Percentiles rank a stretch among this genome's conserved stretches.
Evolutionary conservation across 345 rosid genomes (phyloP).

Genomic region (Sapria himalayana): DNA sequence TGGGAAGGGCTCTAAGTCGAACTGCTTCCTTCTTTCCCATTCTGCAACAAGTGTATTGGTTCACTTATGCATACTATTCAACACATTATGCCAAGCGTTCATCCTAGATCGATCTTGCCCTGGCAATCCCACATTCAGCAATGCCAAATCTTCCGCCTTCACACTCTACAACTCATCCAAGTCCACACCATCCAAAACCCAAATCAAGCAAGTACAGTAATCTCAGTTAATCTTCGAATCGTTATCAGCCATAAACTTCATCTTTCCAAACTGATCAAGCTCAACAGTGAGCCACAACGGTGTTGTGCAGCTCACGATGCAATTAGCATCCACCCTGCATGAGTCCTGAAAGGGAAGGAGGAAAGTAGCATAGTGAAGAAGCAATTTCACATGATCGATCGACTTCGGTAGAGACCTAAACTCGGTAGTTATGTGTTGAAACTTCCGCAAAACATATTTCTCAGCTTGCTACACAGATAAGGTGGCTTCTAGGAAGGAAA

Average conservation of each 20-base stretch:
- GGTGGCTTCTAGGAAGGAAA: no score
- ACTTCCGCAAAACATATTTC: no score
- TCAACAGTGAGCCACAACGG: constrained; percentile 70
- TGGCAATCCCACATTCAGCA: constrained; percentile 39
- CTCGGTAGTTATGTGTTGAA: constrained; percentile 34
- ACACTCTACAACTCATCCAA: constrained; percentile 59
- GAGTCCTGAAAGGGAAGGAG: constrained; percentile 37
- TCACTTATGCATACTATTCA: constrained; percentile 79
- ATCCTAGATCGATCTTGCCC: constrained; percentile 52
- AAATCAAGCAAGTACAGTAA: constrained; percentile 53
- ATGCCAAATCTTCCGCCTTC: constrained; percentile 51
- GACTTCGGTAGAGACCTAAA: constrained; percentile 40
- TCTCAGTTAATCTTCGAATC: constrained; percentile 76
- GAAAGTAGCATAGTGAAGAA: constrained; percentile 37
- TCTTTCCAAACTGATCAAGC: constrained; percentile 38
- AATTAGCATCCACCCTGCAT: constrained; percentile 41
- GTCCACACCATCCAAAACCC: constrained; percentile 37
- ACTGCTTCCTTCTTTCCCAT: constrained; percentile 34
- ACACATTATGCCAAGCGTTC: constrained; percentile 88
- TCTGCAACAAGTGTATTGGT: constrained; percentile 41
- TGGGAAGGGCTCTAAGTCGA: constrained; percentile 74
- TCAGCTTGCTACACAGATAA: no score
- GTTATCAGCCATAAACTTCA: constrained; percentile 63
- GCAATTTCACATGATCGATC: constrained; percentile 46
- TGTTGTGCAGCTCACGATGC: constrained; percentile 92